phyloP scores from a whole-genome alignment of 306 rosid species.

The Senna siamea region DNA sequence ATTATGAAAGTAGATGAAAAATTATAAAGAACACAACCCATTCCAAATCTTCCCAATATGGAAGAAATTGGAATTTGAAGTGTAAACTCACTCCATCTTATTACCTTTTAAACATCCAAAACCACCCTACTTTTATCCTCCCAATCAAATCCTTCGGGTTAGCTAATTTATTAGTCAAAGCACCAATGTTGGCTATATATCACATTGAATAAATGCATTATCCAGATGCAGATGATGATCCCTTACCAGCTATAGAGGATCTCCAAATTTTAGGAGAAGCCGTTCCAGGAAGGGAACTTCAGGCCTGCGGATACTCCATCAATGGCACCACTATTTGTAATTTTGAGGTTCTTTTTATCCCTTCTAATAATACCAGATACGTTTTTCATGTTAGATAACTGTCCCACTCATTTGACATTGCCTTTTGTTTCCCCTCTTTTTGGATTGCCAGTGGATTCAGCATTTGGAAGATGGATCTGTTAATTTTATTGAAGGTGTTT shows the following conservation, averaged over 20 bases:
- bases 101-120: neutral
- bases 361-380: conserved; percentile 26
- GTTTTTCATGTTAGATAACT: conserved; percentile 22
- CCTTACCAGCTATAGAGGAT: conserved; percentile 81
- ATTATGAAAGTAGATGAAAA: too few species aligned
- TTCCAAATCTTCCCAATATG: neutral
- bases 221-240: conserved; percentile 94
- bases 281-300: conserved; percentile 83
- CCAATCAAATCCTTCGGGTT: conserved; percentile 35
- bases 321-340: conserved; percentile 93
- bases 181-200: conserved; percentile 28
- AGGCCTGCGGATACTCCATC: conserved; percentile 81
- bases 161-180: too few species aligned
- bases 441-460: conserved; percentile 79
- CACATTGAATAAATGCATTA: conserved; percentile 39
- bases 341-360: conserved; percentile 74
- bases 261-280: conserved; percentile 93
- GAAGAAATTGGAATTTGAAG: neutral
- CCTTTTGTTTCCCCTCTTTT: conserved; percentile 40
- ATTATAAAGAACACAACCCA: neutral
- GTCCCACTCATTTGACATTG: conserved; percentile 29
- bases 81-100: neutral
- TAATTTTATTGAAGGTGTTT: conserved; percentile 78
- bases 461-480: conserved; percentile 92
- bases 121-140: neutral